Conservation (phyloP, 2,329 filamentous ascomycete species). For the Anthostomella pinea region DNA sequence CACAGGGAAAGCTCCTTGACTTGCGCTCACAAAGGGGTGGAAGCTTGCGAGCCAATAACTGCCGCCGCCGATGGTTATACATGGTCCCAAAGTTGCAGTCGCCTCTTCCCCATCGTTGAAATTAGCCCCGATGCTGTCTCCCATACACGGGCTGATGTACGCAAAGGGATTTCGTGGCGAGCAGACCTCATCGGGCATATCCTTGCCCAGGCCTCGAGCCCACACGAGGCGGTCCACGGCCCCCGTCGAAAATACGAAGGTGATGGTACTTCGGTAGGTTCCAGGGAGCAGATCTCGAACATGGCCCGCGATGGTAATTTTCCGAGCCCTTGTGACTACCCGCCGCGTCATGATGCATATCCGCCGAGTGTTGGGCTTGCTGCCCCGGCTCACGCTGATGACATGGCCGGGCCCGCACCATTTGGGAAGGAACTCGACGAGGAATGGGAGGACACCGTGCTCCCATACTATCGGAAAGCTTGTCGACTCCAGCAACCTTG, state of each 20-base stretch:
- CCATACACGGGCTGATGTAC: constrained; percentile 43
- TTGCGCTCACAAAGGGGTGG: constrained; percentile 41
- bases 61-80: constrained; percentile 35
- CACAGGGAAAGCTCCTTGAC: constrained; percentile 26
- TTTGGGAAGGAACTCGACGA: constrained; percentile 39
- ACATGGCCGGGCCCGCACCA: constrained; percentile 41
- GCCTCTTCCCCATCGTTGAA: constrained; percentile 31
- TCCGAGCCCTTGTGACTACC: constrained; percentile 34
- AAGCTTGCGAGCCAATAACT: constrained; percentile 44
- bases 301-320: constrained; percentile 39
- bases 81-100: constrained; percentile 43
- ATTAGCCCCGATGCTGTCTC: constrained; percentile 41
- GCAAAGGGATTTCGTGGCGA: constrained; percentile 41
- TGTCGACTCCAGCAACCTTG: constrained; percentile 31
- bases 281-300: constrained; percentile 41
- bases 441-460: constrained; percentile 42
- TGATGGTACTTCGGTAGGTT: constrained; percentile 27
- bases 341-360: constrained; percentile 41
- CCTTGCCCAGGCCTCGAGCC: constrained; percentile 37
- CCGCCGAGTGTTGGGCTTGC: constrained; percentile 33
- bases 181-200: constrained; percentile 41
- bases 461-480: constrained; percentile 43
- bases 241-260: constrained; percentile 39
- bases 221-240: constrained; percentile 37
- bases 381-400: constrained; percentile 38